A percentile compares a stretch with the other conserved stretches of the same genome.
Conservation (phyloP, 164 flowering plant genomes). For the Dillenia suffruticosa region DNA sequence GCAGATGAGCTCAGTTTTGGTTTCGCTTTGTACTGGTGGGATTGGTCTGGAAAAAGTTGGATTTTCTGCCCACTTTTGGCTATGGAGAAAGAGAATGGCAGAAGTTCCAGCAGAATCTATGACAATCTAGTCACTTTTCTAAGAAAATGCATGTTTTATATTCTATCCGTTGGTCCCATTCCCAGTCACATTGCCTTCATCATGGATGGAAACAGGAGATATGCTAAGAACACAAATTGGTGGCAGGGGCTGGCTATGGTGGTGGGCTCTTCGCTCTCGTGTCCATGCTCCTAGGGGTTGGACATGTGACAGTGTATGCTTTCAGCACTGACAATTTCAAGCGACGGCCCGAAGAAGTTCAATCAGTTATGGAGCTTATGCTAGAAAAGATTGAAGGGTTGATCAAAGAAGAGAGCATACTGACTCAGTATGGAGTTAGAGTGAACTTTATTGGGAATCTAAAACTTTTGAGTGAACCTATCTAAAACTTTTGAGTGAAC, state of each 20-base stretch:
- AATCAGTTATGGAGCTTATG: conserved; percentile 54
- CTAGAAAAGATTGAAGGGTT: conserved; percentile 58
- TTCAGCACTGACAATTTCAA: conserved; percentile 89
- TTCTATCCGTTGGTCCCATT: conserved; percentile 52
- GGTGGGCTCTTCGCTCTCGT: conserved; percentile 45
- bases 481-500: too few species aligned
- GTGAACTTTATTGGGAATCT: conserved; percentile 60
- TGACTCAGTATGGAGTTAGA: conserved; percentile 48
- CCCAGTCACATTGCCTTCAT: conserved; percentile 63
- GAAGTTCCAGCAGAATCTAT: background rate
- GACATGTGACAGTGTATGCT: conserved; percentile 62
- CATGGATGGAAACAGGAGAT: conserved; percentile 71
- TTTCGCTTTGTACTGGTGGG: too few species aligned
- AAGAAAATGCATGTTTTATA: conserved; percentile 22
- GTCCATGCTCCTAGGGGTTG: conserved; percentile 54
- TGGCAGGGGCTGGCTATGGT: conserved; percentile 42
- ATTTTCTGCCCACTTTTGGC: background rate
- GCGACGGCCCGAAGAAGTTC: conserved; percentile 62
- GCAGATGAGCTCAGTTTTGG: too few species aligned
- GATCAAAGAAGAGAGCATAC: conserved; percentile 42
- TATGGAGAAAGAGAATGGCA: conserved; percentile 8
- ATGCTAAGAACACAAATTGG: conserved; percentile 35
- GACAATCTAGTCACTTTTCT: conserved; percentile 9
- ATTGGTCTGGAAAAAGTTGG: too few species aligned
- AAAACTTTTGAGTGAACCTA: conserved; percentile 43